Evolutionary conservation across 176 grass and related monocot genomes (phyloP).

Genomic region (Themeda triandra): DNA sequence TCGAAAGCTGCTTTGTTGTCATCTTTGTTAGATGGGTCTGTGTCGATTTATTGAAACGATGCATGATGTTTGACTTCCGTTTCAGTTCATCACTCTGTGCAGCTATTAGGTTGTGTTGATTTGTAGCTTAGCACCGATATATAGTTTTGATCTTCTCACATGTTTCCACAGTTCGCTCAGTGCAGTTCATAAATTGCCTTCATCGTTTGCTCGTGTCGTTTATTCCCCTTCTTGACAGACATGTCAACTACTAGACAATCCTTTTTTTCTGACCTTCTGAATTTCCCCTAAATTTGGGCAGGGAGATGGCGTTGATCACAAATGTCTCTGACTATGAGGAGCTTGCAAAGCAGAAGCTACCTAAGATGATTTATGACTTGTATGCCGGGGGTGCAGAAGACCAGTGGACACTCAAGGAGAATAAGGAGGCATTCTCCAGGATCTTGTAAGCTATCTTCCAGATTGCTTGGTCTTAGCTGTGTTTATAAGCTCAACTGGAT

Average conservation of each 20-base stretch:
- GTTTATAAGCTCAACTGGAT: not conserved
- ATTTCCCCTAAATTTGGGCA: not conserved
- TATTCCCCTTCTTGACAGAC: not conserved
- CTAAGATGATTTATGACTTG: constrained; percentile 94
- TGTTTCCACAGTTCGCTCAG: not conserved
- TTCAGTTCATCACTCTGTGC: not conserved
- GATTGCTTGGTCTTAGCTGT: constrained; percentile 9
- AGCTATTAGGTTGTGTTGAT: not conserved
- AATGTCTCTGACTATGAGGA: constrained; percentile 80
- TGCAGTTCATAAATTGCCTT: not conserved
- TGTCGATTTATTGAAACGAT: not conserved
- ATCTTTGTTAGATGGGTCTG: not conserved
- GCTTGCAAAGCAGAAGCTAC: constrained; percentile 68
- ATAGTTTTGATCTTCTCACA: not conserved
- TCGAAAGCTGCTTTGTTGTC: not conserved
- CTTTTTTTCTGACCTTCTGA: not conserved
- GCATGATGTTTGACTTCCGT: not conserved
- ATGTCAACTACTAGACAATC: not conserved
- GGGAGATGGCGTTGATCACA: constrained; percentile 64
- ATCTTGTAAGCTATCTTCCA: constrained; percentile 60
- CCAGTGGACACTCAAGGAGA: constrained; percentile 80
- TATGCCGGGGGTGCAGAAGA: constrained; percentile 81
- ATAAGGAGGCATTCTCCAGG: constrained; percentile 78
- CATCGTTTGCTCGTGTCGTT: not conserved
- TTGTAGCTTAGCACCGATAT: not conserved